These are phyloP conservation scores for Thoreauomyces humboldtii DNA, from an alignment of 192 early-diverging fungal species.

Conservation along the genomic window DNA sequence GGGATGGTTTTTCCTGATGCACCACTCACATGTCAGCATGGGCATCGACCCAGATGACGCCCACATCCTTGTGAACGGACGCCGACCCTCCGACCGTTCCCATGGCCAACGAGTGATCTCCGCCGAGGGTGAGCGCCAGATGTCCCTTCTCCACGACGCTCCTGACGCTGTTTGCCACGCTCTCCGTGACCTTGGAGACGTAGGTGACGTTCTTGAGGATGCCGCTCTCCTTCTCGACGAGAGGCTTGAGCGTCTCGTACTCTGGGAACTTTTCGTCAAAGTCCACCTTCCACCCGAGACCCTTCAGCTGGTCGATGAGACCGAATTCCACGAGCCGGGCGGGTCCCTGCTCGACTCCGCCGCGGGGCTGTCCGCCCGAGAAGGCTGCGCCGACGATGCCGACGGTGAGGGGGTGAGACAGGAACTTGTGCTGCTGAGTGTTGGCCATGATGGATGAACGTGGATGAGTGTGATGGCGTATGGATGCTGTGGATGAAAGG, in stretches of 20 bases:
- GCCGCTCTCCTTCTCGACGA: slow-evolving; percentile 63
- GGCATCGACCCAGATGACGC: slow-evolving; percentile 94
- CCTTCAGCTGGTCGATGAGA: slow-evolving; percentile 76
- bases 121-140: slow-evolving; percentile 89
- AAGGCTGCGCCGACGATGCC: slow-evolving; percentile 74
- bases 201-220: slow-evolving; percentile 82
- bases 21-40: slow-evolving; percentile 62
- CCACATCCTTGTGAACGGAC: slow-evolving; percentile 71
- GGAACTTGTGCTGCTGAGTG: slow-evolving; percentile 48
- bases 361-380: slow-evolving; percentile 62
- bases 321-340: slow-evolving; percentile 80
- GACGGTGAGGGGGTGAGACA: slow-evolving; percentile 58
- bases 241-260: slow-evolving; percentile 66
- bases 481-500: not conserved
- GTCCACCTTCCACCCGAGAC: slow-evolving; percentile 76
- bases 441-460: slow-evolving; percentile 7
- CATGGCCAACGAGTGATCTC: slow-evolving; percentile 93
- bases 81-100: slow-evolving; percentile 83
- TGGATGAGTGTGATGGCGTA: not conserved
- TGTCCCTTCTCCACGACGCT: slow-evolving; percentile 61
- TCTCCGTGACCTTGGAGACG: slow-evolving; percentile 74
- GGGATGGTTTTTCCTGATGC: too few relatives aligned
- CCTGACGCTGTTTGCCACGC: slow-evolving; percentile 63
- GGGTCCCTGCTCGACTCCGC: slow-evolving; percentile 88
- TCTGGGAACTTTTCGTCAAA: slow-evolving; percentile 67